phyloP scores from a whole-genome alignment of 2,329 filamentous ascomycete genomes.

The Penicillium decumbens region DNA sequence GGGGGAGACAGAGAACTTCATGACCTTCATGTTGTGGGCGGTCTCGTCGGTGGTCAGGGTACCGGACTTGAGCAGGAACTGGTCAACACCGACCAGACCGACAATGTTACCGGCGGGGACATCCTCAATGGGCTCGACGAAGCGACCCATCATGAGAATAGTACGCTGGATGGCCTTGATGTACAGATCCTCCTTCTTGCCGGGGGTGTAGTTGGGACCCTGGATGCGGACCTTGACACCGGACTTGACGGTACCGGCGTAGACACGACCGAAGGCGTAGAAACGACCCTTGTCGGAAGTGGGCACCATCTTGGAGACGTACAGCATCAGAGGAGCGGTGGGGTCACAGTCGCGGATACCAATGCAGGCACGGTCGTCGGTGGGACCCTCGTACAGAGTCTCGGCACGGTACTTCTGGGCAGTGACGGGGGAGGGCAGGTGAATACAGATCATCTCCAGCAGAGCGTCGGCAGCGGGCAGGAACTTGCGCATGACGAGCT shows the following conservation, averaged over 20 bases:
- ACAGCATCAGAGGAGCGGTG: constrained; percentile 98
- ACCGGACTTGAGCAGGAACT: constrained; percentile 99
- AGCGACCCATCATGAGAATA: constrained; percentile 99
- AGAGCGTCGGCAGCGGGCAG: constrained; percentile 96
- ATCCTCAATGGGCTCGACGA: constrained; percentile 97
- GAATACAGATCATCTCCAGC: constrained; percentile 99
- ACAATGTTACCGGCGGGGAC: constrained; percentile 99
- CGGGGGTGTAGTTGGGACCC: constrained; percentile 96
- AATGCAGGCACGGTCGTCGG: constrained; percentile 86
- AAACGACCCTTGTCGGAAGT: constrained; percentile 99
- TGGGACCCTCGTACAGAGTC: constrained; percentile 97
- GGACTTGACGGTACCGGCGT: constrained; percentile 94
- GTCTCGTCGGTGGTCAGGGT: constrained; percentile 96
- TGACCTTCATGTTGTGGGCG: constrained; percentile 99
- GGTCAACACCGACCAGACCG: constrained; percentile 97
- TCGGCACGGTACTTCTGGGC: constrained; percentile 97
- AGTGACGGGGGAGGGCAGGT: constrained; percentile 91
- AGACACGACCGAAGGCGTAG: constrained; percentile 99
- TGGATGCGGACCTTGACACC: constrained; percentile 99
- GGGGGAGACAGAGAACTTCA: constrained; percentile 99
- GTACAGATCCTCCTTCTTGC: constrained; percentile 98
- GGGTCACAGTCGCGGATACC: constrained; percentile 98
- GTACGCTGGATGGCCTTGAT: constrained; percentile 99
- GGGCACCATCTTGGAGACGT: constrained; percentile 99
- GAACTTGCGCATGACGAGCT: constrained; percentile 98